Base-by-base conservation (phyloP, 1,284 basidiomycete genomes). In the Kalmanozyma brasiliensis region DNA sequence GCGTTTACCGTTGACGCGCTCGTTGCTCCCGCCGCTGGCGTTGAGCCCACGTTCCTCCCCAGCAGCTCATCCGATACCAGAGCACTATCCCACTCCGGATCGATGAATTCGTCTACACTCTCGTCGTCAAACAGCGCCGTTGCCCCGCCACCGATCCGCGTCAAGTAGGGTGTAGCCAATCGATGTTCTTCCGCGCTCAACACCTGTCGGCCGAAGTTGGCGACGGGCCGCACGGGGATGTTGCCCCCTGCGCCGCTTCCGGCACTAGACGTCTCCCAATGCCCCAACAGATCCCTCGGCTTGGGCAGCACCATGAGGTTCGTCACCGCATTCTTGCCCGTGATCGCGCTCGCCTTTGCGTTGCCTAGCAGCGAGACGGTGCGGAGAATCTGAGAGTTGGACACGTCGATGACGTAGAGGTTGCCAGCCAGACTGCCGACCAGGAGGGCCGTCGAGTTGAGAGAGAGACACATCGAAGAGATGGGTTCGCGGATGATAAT, bases 361-460 rank as follows among this genome's bases (percentile, higher is more conserved):
- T 68, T 72, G n/a, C 61, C 66, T 1, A 69, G 56, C 26, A 69
- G 45, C 13, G 72, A 56, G 68, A 96, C 88, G 16, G 89, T 90
- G 32, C 92, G 90, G 24, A 95, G 85, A 29, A 89, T 87, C 80
- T 98, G 94, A 74, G 94, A 91, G 1, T 94, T 95, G 1, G 91
- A 88, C 32, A 95, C 87, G 66, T 96, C 91, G 78, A 94, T 92
- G 26, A 94, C 82, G 59, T 91, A 87, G 44, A 97, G 87, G n/a
- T 88, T 83, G 8, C 30, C 94, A 2, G 67, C 47, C 9, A 59
- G 19, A n/a, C 81, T 81, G 40, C 82, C 80, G 33, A 83, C 56
- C 13, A 77, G 49, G 23, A 82, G 87, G 29, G 90, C 85, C 0
- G 90, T 87, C 0, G 88, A 87, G 6, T 89, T 89, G 13, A 90